phyloP scores from a whole-genome alignment of 1,139 yeast genomes.

The Diutina neorugosa region DNA sequence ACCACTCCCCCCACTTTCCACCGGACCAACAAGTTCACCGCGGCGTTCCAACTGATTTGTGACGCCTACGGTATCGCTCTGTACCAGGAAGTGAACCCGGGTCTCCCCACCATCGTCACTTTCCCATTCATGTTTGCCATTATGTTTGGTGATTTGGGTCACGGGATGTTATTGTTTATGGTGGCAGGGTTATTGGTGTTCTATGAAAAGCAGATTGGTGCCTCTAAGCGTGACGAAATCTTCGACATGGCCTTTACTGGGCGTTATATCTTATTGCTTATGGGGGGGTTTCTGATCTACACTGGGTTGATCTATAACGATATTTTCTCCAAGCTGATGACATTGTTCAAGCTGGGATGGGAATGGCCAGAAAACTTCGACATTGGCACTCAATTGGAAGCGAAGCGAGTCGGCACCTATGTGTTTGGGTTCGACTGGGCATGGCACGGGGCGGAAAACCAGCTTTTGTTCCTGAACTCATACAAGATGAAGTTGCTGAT shows the following conservation, averaged over 20 bases:
- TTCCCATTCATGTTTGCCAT: conserved; percentile 98
- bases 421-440: conserved; percentile 83
- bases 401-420: conserved; percentile 54
- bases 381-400: conserved; percentile 51
- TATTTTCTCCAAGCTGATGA: conserved; percentile 81
- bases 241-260: conserved; percentile 95
- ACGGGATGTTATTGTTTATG: conserved; percentile 68
- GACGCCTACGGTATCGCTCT: conserved; percentile 95
- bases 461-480: conserved; percentile 79
- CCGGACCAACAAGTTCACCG: conserved; percentile 82
- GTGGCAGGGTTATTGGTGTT: conserved; percentile 61
- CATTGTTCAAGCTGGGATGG: conserved; percentile 84
- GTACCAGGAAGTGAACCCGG: conserved; percentile 93
- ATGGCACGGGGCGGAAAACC: conserved; percentile 97
- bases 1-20: conserved; percentile 91
- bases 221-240: conserved; percentile 77
- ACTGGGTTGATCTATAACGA: conserved; percentile 93
- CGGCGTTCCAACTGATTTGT: conserved; percentile 82
- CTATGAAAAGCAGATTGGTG: conserved; percentile 54
- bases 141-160: conserved; percentile 98
- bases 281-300: conserved; percentile 90
- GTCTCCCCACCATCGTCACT: conserved; percentile 85
- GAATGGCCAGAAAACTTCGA: conserved; percentile 68
- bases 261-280: conserved; percentile 73
- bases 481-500: conserved; percentile 94